Evolutionary conservation across 139 green algal species (phyloP).

Genomic region (Chlorella sp.): DNA sequence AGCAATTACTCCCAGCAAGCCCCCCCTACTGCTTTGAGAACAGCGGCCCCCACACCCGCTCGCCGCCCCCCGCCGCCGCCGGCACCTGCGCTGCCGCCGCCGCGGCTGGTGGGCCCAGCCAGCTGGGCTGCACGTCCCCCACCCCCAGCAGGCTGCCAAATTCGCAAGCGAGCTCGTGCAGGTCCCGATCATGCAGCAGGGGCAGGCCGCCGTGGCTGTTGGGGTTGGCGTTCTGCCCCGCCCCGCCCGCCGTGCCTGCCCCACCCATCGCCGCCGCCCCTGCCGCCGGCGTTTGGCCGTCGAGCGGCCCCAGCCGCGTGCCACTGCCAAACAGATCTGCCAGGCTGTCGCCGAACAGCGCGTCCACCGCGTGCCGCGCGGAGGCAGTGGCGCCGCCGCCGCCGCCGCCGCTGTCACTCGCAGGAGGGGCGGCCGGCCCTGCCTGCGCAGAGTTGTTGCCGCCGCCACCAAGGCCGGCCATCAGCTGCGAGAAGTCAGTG

Average conservation of each 20-base stretch:
- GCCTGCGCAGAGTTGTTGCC: not conserved
- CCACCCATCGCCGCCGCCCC: not conserved
- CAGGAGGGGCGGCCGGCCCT: not conserved
- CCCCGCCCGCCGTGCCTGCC: not conserved
- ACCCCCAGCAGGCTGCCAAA: constrained; percentile 26
- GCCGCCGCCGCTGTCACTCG: not conserved
- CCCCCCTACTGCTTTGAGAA: no score
- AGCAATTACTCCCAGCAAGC: no score
- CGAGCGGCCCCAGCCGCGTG: constrained; percentile 4
- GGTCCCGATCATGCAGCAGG: constrained; percentile 3
- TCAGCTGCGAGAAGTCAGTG: constrained; percentile 15
- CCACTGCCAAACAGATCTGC: constrained; percentile 9
- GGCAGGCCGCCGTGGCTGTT: not conserved
- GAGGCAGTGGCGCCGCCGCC: not conserved
- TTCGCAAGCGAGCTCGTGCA: constrained; percentile 10
- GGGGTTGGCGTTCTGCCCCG: no score
- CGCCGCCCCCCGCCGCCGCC: no score
- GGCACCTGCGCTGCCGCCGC: not conserved
- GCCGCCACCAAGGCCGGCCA: not conserved
- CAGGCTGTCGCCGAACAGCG: not conserved
- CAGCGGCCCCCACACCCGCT: no score
- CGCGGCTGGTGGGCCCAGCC: not conserved
- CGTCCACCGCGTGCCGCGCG: not conserved
- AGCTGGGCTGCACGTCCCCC: constrained; percentile 8
- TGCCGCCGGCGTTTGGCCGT: not conserved